phyloP scores from a whole-genome alignment of 345 rosid genomes.

The Cardiospermum halicacabum region DNA sequence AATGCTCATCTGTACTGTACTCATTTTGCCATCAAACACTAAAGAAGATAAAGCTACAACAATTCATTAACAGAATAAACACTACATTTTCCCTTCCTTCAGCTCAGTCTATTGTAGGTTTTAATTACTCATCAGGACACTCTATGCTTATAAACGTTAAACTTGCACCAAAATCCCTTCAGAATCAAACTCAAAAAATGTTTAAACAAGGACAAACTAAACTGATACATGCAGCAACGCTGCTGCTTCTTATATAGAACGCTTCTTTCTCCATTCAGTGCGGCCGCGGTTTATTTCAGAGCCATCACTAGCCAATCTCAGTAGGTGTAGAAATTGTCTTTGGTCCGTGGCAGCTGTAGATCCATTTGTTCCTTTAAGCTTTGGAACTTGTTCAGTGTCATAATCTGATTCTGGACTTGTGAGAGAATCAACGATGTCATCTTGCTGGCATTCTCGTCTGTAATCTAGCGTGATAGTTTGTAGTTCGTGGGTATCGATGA shows the following conservation, averaged over 20 bases:
- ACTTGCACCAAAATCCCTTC: constrained; percentile 1
- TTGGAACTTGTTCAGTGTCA: constrained; percentile 22
- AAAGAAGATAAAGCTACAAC: constrained; percentile 2
- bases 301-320: constrained; percentile 68
- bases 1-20: too few relatives aligned
- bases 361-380: constrained; percentile 52
- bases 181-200: neutral
- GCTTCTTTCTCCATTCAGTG: constrained; percentile 81
- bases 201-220: neutral
- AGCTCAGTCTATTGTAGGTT: neutral
- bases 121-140: neutral
- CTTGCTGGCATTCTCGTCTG: constrained; percentile 85
- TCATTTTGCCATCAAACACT: too few relatives aligned
- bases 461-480: constrained; percentile 79
- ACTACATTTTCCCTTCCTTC: neutral
- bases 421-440: constrained; percentile 79
- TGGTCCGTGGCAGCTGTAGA: constrained; percentile 27
- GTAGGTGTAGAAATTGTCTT: constrained; percentile 61
- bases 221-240: neutral
- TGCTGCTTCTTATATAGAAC: constrained; percentile 32
- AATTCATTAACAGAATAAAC: neutral
- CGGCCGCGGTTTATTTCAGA: constrained; percentile 84
- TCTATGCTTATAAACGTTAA: neutral
- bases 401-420: constrained; percentile 47
- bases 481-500: constrained; percentile 78